Percentiles rank a stretch among this genome's conserved stretches.
These are phyloP conservation scores for Tinospora cordifolia DNA, from an alignment of 164 flowering plant genomes.

Conservation along the genomic window DNA sequence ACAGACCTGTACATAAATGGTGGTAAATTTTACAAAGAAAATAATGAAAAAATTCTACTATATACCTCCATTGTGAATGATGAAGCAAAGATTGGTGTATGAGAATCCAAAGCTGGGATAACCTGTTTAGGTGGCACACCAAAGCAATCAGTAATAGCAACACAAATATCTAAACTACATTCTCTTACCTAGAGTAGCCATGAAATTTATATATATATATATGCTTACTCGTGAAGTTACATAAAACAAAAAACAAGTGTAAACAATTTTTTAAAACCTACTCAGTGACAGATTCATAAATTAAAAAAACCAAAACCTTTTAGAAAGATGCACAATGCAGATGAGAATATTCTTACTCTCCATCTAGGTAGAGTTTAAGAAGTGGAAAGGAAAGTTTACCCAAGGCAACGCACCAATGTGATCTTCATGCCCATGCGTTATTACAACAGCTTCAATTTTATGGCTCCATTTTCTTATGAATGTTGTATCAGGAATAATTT, in stretches of 20 bases:
- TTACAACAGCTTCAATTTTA: conserved; percentile 95
- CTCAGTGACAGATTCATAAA: not conserved
- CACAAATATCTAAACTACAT: not conserved
- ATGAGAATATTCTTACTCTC: not conserved
- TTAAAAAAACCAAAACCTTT: not conserved
- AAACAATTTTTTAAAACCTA: not conserved
- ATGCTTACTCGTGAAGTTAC: not conserved
- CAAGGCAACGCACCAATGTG: conserved; percentile 99
- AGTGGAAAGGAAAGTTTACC: conserved; percentile 68
- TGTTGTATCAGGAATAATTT: conserved; percentile 88
- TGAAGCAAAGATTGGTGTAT: conserved; percentile 92
- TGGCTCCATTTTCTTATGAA: conserved; percentile 94
- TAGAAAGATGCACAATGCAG: not conserved
- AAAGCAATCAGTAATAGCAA: not conserved
- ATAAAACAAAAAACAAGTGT: not conserved
- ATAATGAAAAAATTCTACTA: not conserved
- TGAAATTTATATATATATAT: not conserved
- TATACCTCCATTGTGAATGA: conserved; percentile 98
- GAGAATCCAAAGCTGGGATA: conserved; percentile 83
- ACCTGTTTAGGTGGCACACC: conserved; percentile 43
- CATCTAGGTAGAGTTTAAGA: conserved; percentile 11
- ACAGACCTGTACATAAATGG: not conserved
- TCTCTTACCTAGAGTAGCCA: not conserved
- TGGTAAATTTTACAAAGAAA: not conserved
- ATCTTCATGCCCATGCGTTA: conserved; percentile 99